Evolutionary conservation across 2,329 filamentous ascomycete genomes (phyloP), one percentile per base, ranked within the genome.

Genomic region (Epichloe glyceriae): DNA sequence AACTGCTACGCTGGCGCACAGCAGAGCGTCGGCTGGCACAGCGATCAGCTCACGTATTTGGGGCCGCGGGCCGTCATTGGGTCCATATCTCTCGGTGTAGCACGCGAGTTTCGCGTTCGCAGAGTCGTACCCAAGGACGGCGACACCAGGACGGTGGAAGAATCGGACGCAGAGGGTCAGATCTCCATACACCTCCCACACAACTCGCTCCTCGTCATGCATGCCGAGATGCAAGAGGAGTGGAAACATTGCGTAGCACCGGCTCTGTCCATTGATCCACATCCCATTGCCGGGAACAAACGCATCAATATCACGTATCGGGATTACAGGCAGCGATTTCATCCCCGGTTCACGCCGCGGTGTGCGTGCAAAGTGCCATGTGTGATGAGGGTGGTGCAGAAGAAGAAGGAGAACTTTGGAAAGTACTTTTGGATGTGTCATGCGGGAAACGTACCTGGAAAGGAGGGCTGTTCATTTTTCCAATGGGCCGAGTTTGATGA

Each of bases 391-490:
- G 89, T 88, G 40, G 88, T 90, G 15, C 88, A 90, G 68, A 81
- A 75, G 61, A 89, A 85, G 67, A 82, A 76, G 58, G 85, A 86
- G 57, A 91, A 81, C 50, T 74, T 80, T 56, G 90, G 91, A 0
- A 75, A 76, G 59, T 95, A 97, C 63, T 93, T 94, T 68, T 95
- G 89, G 88, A 93, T 91, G 85, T 97, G 93, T 60, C 80, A 95
- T 67, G 80, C 81, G 0, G 81, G 83, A 6, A 86, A 83, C 60
- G 75, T 82, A 2, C 83, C 84, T 0, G 84, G 79, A 45, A 83
- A 75, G 67, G 68, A 80, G 39, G 81, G 78, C 5, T 95, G 89
- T 61, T 72, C 76, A 0, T 93, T 85, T 60, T 95, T 95, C 58
- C 75, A 86, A 54, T 95, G 89, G 89, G 88, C 86, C 0, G 78